A percentile compares a stretch with the other conserved stretches of the same genome.
phyloP scores from a whole-genome alignment of 2,329 filamentous ascomycete species.

The Fusarium nodosum region DNA sequence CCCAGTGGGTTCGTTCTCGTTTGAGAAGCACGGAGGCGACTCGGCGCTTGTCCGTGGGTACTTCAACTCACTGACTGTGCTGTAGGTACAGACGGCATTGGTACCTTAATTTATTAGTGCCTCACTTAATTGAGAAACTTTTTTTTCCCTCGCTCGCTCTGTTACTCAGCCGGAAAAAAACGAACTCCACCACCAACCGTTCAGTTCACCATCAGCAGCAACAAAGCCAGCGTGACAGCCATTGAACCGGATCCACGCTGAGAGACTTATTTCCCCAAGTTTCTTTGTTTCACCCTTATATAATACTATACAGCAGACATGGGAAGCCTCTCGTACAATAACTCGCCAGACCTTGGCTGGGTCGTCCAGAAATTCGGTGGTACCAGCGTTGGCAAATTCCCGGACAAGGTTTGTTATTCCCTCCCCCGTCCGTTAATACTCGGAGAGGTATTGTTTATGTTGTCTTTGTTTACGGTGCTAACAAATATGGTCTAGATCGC shows the following conservation, averaged over 20 bases:
- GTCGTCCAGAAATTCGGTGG: constrained; percentile 96
- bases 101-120: constrained; percentile 35
- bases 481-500: constrained; percentile 54
- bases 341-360: constrained; percentile 70
- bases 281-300: neutral
- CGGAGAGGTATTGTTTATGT: constrained; percentile 11
- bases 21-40: constrained; percentile 25
- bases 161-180: constrained; percentile 49
- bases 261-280: neutral
- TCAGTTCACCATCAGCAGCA: constrained; percentile 6
- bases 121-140: constrained; percentile 37
- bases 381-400: constrained; percentile 95
- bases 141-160: constrained; percentile 26
- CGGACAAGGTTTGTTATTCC: constrained; percentile 69
- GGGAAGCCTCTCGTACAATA: constrained; percentile 54
- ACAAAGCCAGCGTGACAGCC: constrained; percentile 7
- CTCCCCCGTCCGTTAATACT: neutral
- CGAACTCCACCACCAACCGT: constrained; percentile 28
- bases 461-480: constrained; percentile 21
- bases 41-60: constrained; percentile 42
- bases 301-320: constrained; percentile 41
- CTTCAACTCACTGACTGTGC: constrained; percentile 6
- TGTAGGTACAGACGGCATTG: constrained; percentile 8
- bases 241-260: constrained; percentile 10
- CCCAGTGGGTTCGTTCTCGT: constrained; percentile 14